Conservation (phyloP, 2,329 filamentous ascomycete genomes). For the Talaromyces albobiverticillius region DNA sequence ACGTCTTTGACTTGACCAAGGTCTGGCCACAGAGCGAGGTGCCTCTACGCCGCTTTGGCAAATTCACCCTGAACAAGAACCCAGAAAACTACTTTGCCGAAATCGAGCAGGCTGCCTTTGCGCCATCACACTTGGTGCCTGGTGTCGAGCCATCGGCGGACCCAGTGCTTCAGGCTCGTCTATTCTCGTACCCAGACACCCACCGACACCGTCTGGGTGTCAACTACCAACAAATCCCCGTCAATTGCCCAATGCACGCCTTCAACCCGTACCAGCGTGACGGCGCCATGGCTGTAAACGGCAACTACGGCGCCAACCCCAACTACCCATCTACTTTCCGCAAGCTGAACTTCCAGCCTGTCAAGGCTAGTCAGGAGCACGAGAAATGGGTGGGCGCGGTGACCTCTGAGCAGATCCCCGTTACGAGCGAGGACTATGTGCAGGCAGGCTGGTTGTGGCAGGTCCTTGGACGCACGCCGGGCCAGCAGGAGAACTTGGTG, state of each 20-base stretch:
- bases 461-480: constrained; percentile 42
- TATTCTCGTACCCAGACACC: constrained; percentile 70
- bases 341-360: constrained; percentile 34
- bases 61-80: constrained; percentile 64
- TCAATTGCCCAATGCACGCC: constrained; percentile 55
- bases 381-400: constrained; percentile 44
- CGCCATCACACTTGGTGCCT: constrained; percentile 63
- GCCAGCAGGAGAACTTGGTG: constrained; percentile 62
- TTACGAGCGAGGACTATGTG: constrained; percentile 45
- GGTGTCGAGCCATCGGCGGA: constrained; percentile 69
- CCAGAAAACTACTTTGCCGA: constrained; percentile 67
- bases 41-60: constrained; percentile 60
- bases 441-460: constrained; percentile 45
- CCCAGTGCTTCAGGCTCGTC: constrained; percentile 65
- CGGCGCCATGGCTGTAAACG: constrained; percentile 64
- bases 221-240: constrained; percentile 64
- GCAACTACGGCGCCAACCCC: constrained; percentile 61
- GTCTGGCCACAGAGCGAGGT: constrained; percentile 65
- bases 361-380: constrained; percentile 42
- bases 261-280: constrained; percentile 69
- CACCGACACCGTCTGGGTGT: constrained; percentile 62
- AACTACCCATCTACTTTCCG: constrained; percentile 50
- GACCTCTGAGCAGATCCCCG: constrained; percentile 38
- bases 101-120: constrained; percentile 69
- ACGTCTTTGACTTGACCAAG: constrained; percentile 68